A percentile compares a stretch with the other conserved stretches of the same genome.
These are phyloP conservation scores for Auricularia sp. DNA, from an alignment of 768 basidiomycete genomes.

Conservation along the genomic window DNA sequence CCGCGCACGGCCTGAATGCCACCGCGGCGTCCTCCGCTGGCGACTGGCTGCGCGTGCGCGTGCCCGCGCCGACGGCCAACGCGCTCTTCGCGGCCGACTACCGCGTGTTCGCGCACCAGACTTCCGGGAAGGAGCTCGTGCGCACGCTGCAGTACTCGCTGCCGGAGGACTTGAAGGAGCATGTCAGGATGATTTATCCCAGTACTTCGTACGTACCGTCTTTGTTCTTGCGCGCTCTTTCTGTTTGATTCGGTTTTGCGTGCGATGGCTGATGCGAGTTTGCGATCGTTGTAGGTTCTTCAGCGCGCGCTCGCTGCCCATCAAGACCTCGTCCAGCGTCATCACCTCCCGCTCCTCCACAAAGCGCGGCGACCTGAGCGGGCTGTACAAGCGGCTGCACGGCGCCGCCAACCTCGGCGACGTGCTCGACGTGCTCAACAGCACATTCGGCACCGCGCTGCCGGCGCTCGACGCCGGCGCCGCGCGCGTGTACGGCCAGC, in stretches of 20 bases:
- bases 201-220: not conserved
- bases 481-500: not conserved
- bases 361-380: no score
- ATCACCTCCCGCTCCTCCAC: no score
- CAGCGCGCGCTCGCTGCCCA: not conserved
- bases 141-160: conserved; percentile 2
- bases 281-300: not conserved
- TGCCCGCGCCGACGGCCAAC: not conserved
- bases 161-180: not conserved
- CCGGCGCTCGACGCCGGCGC: not conserved
- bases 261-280: not conserved
- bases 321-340: not conserved
- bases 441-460: not conserved
- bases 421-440: not conserved
- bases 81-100: conserved; percentile 26
- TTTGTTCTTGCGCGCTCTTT: no score
- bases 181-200: not conserved
- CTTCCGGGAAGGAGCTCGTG: not conserved
- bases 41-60: not conserved
- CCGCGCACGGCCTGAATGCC: not conserved
- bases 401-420: not conserved
- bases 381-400: no score
- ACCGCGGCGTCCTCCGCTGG: not conserved
- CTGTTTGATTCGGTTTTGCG: not conserved
- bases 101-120: conserved; percentile 8